phyloP scores from a whole-genome alignment of 768 basidiomycete species.

The Boletus edulis region DNA sequence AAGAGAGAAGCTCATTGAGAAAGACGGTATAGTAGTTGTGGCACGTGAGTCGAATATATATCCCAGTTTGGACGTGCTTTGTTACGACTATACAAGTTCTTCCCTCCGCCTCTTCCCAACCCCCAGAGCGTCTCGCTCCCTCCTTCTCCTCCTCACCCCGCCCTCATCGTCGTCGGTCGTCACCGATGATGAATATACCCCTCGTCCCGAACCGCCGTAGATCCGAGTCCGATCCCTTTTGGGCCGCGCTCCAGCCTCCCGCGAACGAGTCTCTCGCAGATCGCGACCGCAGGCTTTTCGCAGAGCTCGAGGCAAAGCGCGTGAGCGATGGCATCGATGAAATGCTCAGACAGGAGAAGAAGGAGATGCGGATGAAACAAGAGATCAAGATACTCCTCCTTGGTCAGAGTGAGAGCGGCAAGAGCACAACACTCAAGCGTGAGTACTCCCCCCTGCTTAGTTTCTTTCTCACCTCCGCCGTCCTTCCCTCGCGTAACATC shows the following conservation, averaged over 20 bases:
- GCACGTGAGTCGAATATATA: slow-evolving; percentile 16
- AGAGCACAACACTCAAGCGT: slow-evolving; percentile 88
- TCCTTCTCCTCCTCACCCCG: not conserved
- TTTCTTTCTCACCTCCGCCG: slow-evolving; percentile 5
- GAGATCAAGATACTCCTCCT: slow-evolving; percentile 77
- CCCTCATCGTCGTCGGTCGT: not conserved
- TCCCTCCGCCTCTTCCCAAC: slow-evolving; percentile 13
- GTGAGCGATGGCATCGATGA: slow-evolving; percentile 79
- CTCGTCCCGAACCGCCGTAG: slow-evolving; percentile 39
- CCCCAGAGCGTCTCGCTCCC: slow-evolving; percentile 19
- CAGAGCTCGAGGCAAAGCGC: slow-evolving; percentile 69
- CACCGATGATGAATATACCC: slow-evolving; percentile 22
- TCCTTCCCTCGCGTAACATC: not conserved
- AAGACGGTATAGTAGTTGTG: no score
- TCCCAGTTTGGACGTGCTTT: slow-evolving; percentile 28
- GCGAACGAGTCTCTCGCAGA: slow-evolving; percentile 67
- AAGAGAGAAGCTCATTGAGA: not conserved
- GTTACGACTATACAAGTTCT: slow-evolving; percentile 14
- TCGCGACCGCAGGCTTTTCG: slow-evolving; percentile 60
- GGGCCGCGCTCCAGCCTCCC: slow-evolving; percentile 66
- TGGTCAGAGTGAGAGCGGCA: slow-evolving; percentile 88
- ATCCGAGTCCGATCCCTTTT: slow-evolving; percentile 68
- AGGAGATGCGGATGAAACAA: slow-evolving; percentile 57
- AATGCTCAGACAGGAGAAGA: slow-evolving; percentile 65
- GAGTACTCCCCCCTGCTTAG: slow-evolving; percentile 37